phyloP scores from a whole-genome alignment of 257 asterid species.

The Capsicum baccatum region DNA sequence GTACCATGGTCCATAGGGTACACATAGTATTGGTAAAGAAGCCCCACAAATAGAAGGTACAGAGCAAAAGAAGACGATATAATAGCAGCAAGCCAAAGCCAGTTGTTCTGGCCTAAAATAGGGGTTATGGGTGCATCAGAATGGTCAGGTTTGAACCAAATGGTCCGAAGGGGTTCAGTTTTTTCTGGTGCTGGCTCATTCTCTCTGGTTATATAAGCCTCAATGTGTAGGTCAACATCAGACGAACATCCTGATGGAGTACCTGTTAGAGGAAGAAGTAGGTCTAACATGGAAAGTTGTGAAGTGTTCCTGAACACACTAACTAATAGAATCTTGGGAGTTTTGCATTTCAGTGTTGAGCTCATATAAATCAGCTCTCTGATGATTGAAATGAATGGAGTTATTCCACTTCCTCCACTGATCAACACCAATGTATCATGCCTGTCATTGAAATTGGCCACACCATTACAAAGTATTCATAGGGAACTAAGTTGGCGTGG shows the following conservation, averaged over 20 bases:
- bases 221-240: constrained; percentile 67
- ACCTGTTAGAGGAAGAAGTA: constrained; percentile 64
- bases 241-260: constrained; percentile 41
- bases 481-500: background rate
- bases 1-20: constrained; percentile 84
- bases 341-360: constrained; percentile 52
- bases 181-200: constrained; percentile 48
- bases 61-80: constrained; percentile 77
- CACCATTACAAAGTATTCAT: background rate
- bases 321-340: constrained; percentile 68
- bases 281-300: constrained; percentile 72
- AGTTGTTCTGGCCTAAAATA: constrained; percentile 70
- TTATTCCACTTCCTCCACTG: constrained; percentile 98
- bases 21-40: constrained; percentile 64
- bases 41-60: constrained; percentile 66
- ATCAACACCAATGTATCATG: constrained; percentile 83
- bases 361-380: constrained; percentile 63
- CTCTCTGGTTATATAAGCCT: constrained; percentile 86
- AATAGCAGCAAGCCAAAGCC: constrained; percentile 91
- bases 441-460: constrained; percentile 47
- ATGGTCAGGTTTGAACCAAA: constrained; percentile 64
- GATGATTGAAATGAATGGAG: constrained; percentile 88
- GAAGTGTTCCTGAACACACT: constrained; percentile 73
- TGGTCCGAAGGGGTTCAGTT: constrained; percentile 42
- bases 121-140: constrained; percentile 71